Percentiles rank a stretch among this genome's conserved stretches.
Conservation (phyloP, 2,329 filamentous ascomycete genomes). For the Apiospora pterosperma region DNA sequence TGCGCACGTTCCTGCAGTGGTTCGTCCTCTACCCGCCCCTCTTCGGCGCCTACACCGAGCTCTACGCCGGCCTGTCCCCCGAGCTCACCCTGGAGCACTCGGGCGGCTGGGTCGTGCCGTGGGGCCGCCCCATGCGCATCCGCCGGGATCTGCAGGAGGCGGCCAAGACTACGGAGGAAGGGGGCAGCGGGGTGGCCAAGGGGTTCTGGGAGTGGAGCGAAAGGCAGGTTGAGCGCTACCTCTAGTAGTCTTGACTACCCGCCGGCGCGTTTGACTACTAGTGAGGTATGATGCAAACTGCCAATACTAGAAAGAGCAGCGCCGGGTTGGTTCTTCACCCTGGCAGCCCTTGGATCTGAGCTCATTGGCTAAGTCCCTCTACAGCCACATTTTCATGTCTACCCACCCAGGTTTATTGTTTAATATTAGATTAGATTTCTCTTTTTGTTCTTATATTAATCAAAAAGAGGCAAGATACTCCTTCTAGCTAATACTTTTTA, state of each 20-base stretch:
- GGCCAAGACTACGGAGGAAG: constrained; percentile 29
- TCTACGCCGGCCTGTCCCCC: constrained; percentile 35
- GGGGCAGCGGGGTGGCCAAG: constrained; percentile 32
- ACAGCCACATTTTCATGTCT: no score
- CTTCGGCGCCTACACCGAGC: constrained; percentile 38
- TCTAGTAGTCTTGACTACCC: background rate
- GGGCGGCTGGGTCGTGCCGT: constrained; percentile 39
- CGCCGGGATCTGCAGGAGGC: constrained; percentile 28
- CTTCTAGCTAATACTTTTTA: no score
- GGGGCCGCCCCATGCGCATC: constrained; percentile 35
- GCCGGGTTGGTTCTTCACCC: no score
- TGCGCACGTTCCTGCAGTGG: constrained; percentile 4
- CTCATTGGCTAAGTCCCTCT: no score
- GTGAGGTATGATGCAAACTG: no score
- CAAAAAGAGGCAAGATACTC: no score
- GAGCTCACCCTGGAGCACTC: constrained; percentile 30
- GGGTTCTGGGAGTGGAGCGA: constrained; percentile 45
- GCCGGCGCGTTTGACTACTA: no score
- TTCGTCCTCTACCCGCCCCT: constrained; percentile 15
- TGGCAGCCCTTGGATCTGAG: no score
- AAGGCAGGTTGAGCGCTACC: constrained; percentile 30
- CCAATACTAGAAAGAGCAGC: no score
- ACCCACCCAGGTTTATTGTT: no score
- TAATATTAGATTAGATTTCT: no score
- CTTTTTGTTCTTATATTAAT: no score